Evolutionary conservation across 495 filamentous ascomycete genomes (phyloP).

Genomic region (Tuber brumale): DNA sequence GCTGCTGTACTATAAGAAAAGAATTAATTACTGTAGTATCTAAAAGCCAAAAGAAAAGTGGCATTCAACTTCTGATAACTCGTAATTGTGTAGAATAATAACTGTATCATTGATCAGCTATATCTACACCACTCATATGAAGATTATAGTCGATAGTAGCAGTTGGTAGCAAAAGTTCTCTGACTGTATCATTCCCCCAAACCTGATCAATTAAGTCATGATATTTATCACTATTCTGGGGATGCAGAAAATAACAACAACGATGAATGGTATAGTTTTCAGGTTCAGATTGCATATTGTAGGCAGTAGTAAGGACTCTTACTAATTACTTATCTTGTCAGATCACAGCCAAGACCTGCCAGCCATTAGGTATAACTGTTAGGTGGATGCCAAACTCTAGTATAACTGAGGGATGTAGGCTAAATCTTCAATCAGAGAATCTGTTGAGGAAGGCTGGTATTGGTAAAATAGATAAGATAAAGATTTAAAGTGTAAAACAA

Average conservation of each 20-base stretch:
- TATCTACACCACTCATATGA: neutral
- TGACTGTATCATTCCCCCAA: neutral
- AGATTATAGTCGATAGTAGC: conserved; percentile 29
- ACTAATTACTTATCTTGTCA: neutral
- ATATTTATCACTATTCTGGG: neutral
- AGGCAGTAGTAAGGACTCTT: neutral
- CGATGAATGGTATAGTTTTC: neutral
- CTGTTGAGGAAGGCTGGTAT: too few species aligned
- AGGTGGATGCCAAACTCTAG: too few species aligned
- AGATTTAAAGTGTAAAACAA: too few species aligned
- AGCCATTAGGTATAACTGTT: neutral
- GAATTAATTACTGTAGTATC: neutral
- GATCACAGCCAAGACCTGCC: neutral
- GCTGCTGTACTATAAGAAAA: neutral
- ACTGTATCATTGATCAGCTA: conserved; percentile 10
- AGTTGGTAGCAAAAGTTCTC: neutral
- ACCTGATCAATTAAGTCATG: neutral
- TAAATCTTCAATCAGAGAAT: too few species aligned
- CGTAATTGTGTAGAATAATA: conserved; percentile 30
- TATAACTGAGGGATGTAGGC: too few species aligned
- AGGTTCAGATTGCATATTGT: neutral
- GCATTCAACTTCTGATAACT: neutral
- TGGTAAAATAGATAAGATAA: too few species aligned
- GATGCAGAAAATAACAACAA: neutral
- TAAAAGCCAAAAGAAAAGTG: neutral